These are phyloP conservation scores for Avena eriantha DNA, from an alignment of 176 grass and related monocot genomes.

Conservation along the genomic window DNA sequence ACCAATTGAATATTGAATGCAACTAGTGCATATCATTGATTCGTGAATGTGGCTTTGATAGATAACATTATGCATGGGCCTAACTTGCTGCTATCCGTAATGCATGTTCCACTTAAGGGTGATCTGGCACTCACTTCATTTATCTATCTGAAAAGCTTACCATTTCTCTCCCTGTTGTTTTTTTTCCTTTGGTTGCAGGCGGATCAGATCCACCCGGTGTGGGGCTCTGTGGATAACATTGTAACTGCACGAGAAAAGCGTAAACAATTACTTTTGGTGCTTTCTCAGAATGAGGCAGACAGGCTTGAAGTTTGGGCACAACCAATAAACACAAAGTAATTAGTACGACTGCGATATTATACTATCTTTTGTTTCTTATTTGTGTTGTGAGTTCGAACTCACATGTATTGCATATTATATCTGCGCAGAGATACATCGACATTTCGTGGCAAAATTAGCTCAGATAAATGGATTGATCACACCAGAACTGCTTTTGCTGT, in stretches of 20 bases:
- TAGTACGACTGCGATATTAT: conserved; percentile 20
- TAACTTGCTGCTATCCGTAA: not conserved
- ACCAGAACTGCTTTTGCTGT: conserved; percentile 94
- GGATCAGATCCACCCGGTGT: conserved; percentile 83
- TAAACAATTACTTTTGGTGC: conserved; percentile 86
- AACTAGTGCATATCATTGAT: conserved; percentile 25
- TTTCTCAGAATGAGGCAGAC: conserved; percentile 95
- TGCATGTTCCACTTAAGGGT: not conserved
- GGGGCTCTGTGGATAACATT: conserved; percentile 89
- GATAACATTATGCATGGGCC: conserved; percentile 20
- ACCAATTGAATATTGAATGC: conserved; percentile 12
- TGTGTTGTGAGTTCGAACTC: conserved; percentile 27
- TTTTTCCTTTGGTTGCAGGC: conserved; percentile 57
- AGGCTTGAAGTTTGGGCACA: conserved; percentile 99
- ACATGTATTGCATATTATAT: conserved; percentile 36
- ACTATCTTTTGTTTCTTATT: conserved; percentile 41
- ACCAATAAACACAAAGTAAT: conserved; percentile 93
- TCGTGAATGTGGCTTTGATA: conserved; percentile 20
- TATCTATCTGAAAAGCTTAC: conserved; percentile 35
- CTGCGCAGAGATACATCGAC: conserved; percentile 70
- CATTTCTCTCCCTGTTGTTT: conserved; percentile 12
- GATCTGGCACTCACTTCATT: not conserved
- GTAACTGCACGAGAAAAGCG: conserved; percentile 71
- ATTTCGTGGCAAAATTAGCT: conserved; percentile 77
- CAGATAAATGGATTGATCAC: conserved; percentile 97